Evolutionary conservation across 305 asterid genomes (phyloP).

Genomic region (Fraxinus ornus): DNA sequence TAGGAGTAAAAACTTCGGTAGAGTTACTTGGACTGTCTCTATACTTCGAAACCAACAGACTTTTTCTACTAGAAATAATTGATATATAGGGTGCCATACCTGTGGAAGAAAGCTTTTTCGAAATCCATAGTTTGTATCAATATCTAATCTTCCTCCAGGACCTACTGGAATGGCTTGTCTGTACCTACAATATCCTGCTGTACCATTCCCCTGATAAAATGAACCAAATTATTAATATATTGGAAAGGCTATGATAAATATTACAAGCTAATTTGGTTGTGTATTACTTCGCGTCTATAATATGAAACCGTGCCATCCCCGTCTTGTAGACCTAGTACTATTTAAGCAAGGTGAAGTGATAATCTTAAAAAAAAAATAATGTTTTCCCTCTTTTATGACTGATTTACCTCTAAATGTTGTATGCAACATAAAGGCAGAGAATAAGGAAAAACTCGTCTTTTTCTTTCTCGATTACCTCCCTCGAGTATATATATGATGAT

Average conservation of each 20-base stretch:
- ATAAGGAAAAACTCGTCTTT: neutral
- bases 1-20: neutral
- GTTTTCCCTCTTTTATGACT: neutral
- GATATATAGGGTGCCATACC: slow-evolving; percentile 32
- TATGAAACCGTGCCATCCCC: neutral
- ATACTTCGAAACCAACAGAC: neutral
- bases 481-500: neutral
- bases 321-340: neutral
- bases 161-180: slow-evolving; percentile 84
- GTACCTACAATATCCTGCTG: slow-evolving; percentile 81
- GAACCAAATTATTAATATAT: neutral
- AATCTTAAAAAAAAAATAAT: neutral
- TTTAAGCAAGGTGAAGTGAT: neutral
- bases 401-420: neutral
- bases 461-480: neutral
- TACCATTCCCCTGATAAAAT: slow-evolving; percentile 51
- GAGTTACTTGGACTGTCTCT: neutral
- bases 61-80: neutral
- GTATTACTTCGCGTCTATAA: neutral
- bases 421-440: neutral
- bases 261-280: neutral
- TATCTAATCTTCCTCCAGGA: slow-evolving; percentile 61
- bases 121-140: slow-evolving; percentile 68
- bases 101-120: slow-evolving; percentile 74
- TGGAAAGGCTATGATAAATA: neutral